Evolutionary conservation across 495 filamentous ascomycete genomes (phyloP), one percentile per base, ranked within the genome.

Genomic region (Penicillium angulare): DNA sequence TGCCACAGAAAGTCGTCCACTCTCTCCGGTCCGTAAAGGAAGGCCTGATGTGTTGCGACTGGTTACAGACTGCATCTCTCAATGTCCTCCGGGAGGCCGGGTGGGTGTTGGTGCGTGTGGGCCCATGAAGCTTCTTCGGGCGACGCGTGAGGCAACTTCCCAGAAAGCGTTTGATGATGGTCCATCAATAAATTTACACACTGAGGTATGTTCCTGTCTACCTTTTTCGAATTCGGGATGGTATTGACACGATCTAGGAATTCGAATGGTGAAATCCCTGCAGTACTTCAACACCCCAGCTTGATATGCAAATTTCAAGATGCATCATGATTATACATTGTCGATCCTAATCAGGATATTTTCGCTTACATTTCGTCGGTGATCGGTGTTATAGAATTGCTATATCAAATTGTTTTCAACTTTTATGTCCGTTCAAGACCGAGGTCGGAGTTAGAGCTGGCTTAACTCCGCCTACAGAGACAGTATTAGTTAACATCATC

Each of bases 41-140:
- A 29, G 55, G 17, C 55, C 55, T 1, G 32, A 56, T 24, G 31
- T 60, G 13, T n/a, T 39, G 6, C 15, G 18, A 27, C 16, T 51
- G 6, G 31, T 60, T 16, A 15, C 26, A 23, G 6, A 17, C 5
- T 52, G 48, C 22, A 27, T 49, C 17, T 32, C 42, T 7, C 33
- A 34, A 17, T 34, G 40, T 38, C 15, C 23, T 18, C 13, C 20
- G 2, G 21, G 49, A 10, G 21, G 20, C 12, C 43, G 26, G 15
- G 24, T 60, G 24, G 56, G 56, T 1, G 35, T 60, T 4, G 56
- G 47, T 17, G 52, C 48, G 10, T 60, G 56, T 35, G 56, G 56
- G 7, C 56, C 56, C 3, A 43, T 26, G 5, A 23, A 52, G 4
- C 44, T 56, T 43, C 36, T 56, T 13, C 26, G 46, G 13, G 26